These are phyloP conservation scores for Hypericum androsaemum DNA, from an alignment of 345 rosid species.

Conservation along the genomic window DNA sequence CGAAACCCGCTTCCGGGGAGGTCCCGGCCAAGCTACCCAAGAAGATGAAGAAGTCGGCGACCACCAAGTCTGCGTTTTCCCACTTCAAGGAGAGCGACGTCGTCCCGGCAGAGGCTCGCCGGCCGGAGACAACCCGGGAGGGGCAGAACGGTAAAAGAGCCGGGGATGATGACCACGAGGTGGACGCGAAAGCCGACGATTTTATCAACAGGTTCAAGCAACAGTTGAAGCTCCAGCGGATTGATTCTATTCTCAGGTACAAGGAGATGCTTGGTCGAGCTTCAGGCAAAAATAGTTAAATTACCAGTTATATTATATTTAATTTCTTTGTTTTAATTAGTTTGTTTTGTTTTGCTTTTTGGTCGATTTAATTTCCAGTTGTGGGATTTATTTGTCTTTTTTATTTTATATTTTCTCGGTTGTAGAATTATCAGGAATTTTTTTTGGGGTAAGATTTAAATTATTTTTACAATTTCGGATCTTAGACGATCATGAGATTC, in stretches of 20 bases:
- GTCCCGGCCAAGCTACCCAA: conserved; percentile 40
- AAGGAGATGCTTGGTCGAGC: conserved; percentile 39
- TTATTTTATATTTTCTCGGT: too few species aligned
- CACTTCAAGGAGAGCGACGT: conserved; percentile 43
- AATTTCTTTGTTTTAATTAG: too few species aligned
- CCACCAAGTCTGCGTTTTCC: conserved; percentile 44
- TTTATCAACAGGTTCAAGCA: conserved; percentile 67
- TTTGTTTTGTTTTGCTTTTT: too few species aligned
- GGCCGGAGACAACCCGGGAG: conserved; percentile 54
- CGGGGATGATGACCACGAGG: conserved; percentile 42
- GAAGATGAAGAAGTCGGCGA: conserved; percentile 86
- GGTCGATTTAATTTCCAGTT: too few species aligned
- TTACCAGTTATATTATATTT: too few species aligned
- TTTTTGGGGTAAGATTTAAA: too few species aligned
- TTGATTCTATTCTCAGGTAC: conserved; percentile 51
- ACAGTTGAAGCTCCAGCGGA: conserved; percentile 60
- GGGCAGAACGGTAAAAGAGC: conserved; percentile 17
- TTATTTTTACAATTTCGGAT: too few species aligned
- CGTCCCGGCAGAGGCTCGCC: conserved; percentile 29
- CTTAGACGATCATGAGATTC: too few species aligned
- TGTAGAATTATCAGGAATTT: too few species aligned
- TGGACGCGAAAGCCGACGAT: conserved; percentile 78
- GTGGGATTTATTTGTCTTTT: too few species aligned
- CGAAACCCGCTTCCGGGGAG: conserved; percentile 44
- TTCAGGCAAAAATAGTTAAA: too few species aligned